Base-by-base conservation (phyloP, 495 filamentous ascomycete species). In the Geoglossum glabrum region DNA sequence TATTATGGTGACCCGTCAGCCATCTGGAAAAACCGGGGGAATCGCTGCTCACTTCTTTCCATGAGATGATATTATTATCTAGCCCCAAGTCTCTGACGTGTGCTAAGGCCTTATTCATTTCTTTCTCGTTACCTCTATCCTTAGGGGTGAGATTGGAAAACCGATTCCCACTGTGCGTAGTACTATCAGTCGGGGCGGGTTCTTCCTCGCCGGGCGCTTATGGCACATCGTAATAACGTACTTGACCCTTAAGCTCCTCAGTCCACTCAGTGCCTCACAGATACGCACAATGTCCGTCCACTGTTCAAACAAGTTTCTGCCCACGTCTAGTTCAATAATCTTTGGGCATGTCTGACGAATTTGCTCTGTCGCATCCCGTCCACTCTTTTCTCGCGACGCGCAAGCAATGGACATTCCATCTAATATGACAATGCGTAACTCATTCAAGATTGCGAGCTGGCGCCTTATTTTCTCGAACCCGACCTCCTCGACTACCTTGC, bases 381-480 rank as follows among this genome's bases (percentile, higher is more conserved):
- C 70, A 28, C 69, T 64, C 13, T 61, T 49, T 33, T 70, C 61
- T 19, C 68, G 59, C 36, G 70, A 56, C 23, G 76, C 62, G 15
- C 71, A 69, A 10, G 68, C 71, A 46, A 96, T 78, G 33, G 73
- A 70, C 59, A 85, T 64, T 1, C 83, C 82, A 70, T 97, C 89
- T 4, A 98, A 74, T 17, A 96, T 71, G 43, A 95, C 83, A 60
- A 88, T 80, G 57, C 75, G 79, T 59, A 97, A 73, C 64, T 90
- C 84, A 50, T 81, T 70, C 25, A 97, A 72, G 66, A 85, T 76
- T 1, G 86, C 82, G 56, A 88, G 80, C 69, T 90, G 78, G 59
- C 76, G 77, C 27, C 84, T 75, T 61, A 95, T 89, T 73, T 95
- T 95, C 56, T 93, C 90, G 65, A 97, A 97, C 46, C 92, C 92